These are phyloP conservation scores for Microbotryum violaceum DNA, from an alignment of 1,284 basidiomycete species.

Conservation along the genomic window DNA sequence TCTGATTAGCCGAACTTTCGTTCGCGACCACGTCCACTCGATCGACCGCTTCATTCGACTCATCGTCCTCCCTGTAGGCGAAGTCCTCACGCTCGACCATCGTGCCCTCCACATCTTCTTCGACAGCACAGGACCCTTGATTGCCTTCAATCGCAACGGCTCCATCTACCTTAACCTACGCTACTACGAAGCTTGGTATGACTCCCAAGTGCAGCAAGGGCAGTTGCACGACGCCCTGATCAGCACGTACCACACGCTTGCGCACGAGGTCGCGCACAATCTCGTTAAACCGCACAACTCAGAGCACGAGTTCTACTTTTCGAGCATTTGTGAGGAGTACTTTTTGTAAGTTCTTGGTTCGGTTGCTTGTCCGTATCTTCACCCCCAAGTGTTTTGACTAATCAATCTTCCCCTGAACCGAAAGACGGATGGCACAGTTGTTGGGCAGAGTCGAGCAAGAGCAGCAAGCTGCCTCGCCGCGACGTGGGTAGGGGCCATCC, in stretches of 20 bases:
- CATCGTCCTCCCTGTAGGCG: constrained; percentile 37
- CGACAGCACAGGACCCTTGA: constrained; percentile 62
- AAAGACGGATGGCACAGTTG: too few species aligned
- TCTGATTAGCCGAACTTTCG: constrained; percentile 33
- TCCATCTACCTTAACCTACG: constrained; percentile 78
- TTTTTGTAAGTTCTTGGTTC: constrained; percentile 29
- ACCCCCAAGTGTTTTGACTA: too few species aligned
- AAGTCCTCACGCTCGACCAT: constrained; percentile 44
- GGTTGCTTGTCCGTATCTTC: too few species aligned
- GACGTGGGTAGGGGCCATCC: too few species aligned
- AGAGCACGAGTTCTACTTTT: constrained; percentile 85
- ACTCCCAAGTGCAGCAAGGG: constrained; percentile 56
- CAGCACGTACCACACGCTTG: constrained; percentile 81
- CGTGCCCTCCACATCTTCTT: constrained; percentile 78
- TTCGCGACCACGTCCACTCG: constrained; percentile 36
- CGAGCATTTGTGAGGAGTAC: constrained; percentile 70
- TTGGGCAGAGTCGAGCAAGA: too few species aligned
- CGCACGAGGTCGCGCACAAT: constrained; percentile 55
- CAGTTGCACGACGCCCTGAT: constrained; percentile 62
- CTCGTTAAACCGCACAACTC: constrained; percentile 44
- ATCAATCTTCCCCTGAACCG: too few species aligned
- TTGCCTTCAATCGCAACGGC: constrained; percentile 88
- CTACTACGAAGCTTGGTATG: constrained; percentile 50
- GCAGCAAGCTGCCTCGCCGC: too few species aligned
- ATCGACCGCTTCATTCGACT: constrained; percentile 38